phyloP scores from a whole-genome alignment of 495 filamentous ascomycete species.

The Xylaria cubensis region DNA sequence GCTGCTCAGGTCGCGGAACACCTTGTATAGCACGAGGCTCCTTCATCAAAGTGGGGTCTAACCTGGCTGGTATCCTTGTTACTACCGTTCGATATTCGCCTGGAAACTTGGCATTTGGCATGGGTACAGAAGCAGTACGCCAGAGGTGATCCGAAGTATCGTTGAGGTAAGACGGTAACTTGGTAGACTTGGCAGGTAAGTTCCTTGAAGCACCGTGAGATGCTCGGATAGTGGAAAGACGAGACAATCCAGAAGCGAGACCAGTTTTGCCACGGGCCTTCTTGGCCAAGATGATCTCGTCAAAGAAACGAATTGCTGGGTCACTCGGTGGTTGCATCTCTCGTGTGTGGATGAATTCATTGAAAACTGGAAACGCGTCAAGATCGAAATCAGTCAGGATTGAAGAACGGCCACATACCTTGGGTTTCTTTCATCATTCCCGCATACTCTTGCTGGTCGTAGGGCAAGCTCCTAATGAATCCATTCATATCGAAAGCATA shows the following conservation, averaged over 20 bases:
- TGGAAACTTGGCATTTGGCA: conserved; percentile 73
- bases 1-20: conserved; percentile 69
- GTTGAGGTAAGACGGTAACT: conserved; percentile 73
- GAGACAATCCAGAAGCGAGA: conserved; percentile 59
- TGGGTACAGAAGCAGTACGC: conserved; percentile 84
- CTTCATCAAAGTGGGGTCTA: conserved; percentile 87
- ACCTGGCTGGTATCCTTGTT: conserved; percentile 74
- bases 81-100: conserved; percentile 64
- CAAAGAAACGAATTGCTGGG: conserved; percentile 84
- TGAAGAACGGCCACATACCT: conserved; percentile 60
- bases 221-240: conserved; percentile 56
- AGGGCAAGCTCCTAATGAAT: conserved; percentile 87
- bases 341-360: conserved; percentile 94
- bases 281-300: conserved; percentile 94
- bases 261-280: conserved; percentile 76
- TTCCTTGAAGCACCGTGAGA: conserved; percentile 51
- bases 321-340: conserved; percentile 65
- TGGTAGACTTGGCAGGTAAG: conserved; percentile 45
- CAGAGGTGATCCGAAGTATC: conserved; percentile 92
- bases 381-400: conserved; percentile 11
- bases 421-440: conserved; percentile 90
- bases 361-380: conserved; percentile 69
- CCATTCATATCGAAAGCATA: conserved; percentile 94
- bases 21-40: conserved; percentile 82
- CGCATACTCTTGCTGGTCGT: conserved; percentile 90